Evolutionary conservation across 495 filamentous ascomycete species (phyloP).

Genomic region (Podospora didyma): DNA sequence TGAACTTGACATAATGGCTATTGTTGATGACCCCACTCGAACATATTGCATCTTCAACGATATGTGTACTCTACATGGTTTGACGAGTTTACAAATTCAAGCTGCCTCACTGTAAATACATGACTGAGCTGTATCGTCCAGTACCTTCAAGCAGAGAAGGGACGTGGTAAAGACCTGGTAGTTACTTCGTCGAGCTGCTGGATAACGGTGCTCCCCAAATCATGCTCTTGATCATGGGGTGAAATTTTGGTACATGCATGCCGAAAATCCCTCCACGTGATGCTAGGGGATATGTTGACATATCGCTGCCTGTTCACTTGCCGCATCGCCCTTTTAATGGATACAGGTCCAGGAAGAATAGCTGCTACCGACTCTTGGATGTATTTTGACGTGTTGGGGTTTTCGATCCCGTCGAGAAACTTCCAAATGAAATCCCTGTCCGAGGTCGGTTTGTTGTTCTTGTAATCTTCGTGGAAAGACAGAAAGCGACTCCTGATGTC

Average conservation of each 20-base stretch:
- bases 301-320: neutral
- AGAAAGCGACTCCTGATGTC: slow-evolving; percentile 15
- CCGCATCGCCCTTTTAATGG: neutral
- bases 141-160: no score
- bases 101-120: no score
- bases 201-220: no score
- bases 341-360: slow-evolving; percentile 12
- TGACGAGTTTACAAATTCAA: no score
- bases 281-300: slow-evolving; percentile 10
- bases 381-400: slow-evolving; percentile 14
- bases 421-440: slow-evolving; percentile 23
- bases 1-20: no score
- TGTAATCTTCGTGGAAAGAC: slow-evolving; percentile 17
- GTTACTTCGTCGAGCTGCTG: no score
- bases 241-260: neutral
- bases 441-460: slow-evolving; percentile 12
- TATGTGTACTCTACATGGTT: no score
- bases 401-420: slow-evolving; percentile 20
- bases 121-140: no score
- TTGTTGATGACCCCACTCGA: no score
- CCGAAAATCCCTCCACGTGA: slow-evolving; percentile 23
- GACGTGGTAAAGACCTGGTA: no score
- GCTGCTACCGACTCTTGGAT: slow-evolving; percentile 19
- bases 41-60: no score
- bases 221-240: neutral